Evolutionary conservation across 1,284 basidiomycete species (phyloP).

Genomic region (Xanthoconium separans): DNA sequence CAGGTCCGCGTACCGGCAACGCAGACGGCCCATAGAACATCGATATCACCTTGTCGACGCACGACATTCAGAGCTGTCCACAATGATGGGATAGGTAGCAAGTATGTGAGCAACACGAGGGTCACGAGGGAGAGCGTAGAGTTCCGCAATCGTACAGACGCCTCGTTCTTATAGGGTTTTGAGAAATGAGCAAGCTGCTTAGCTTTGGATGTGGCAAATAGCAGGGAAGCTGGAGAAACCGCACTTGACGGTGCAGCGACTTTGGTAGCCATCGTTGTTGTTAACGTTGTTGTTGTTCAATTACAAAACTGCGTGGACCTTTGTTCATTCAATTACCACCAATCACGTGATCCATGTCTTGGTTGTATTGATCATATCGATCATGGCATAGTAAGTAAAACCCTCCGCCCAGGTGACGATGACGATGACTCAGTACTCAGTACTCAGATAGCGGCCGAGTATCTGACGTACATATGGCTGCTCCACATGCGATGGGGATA

Average conservation of each 20-base stretch:
- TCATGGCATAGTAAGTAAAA: no score
- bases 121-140: conserved; percentile 46
- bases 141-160: conserved; percentile 50
- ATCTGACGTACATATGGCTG: no score
- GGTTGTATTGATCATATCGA: no score
- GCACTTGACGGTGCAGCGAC: not conserved
- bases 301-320: no score
- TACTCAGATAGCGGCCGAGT: no score
- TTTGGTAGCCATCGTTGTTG: conserved; percentile 18
- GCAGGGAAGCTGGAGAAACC: conserved; percentile 22
- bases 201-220: conserved; percentile 25
- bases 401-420: no score
- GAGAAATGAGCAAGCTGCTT: conserved; percentile 35
- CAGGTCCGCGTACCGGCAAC: conserved; percentile 19
- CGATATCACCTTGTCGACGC: conserved; percentile 16
- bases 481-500: no score
- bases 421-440: no score
- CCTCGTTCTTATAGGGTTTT: conserved; percentile 57
- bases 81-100: conserved; percentile 52
- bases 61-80: conserved; percentile 38
- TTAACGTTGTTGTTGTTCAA: not conserved
- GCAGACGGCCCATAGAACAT: conserved; percentile 19
- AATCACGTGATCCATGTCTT: no score
- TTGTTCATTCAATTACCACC: no score
- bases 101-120: conserved; percentile 47